Percentiles rank a stretch among this genome's conserved stretches.
Evolutionary conservation across 2,329 filamentous ascomycete genomes (phyloP).

Genomic region (Colletotrichum tropicale): DNA sequence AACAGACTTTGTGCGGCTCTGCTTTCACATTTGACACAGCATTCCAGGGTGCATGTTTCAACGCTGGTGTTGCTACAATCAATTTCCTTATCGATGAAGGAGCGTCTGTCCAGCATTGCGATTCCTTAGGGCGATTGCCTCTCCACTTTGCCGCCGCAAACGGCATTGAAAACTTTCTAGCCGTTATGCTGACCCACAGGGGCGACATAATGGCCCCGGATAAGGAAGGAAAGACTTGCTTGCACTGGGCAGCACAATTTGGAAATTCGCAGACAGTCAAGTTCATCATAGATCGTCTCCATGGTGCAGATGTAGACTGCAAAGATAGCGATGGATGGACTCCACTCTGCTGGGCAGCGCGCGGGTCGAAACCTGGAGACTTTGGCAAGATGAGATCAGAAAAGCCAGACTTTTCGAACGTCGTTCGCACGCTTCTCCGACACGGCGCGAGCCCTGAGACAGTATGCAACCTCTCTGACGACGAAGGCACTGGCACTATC

Average conservation of each 20-base stretch:
- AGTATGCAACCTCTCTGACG: not conserved
- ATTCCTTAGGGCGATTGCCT: not conserved
- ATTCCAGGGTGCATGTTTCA: not conserved
- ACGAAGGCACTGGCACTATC: not conserved
- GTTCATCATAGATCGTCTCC: not conserved
- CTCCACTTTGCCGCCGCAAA: not conserved
- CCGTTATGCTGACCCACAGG: not conserved
- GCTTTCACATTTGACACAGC: not conserved
- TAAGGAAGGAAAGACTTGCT: not conserved
- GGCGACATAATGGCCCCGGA: not conserved
- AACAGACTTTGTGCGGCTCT: not conserved
- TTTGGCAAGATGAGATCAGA: not conserved
- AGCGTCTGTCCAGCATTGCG: not conserved
- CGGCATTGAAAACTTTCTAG: not conserved
- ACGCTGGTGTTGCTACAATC: not conserved
- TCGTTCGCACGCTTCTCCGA: not conserved
- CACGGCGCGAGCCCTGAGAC: not conserved
- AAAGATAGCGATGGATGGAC: not conserved
- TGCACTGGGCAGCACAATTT: not conserved
- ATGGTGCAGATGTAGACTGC: not conserved
- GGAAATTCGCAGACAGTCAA: not conserved
- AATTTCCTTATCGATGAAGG: not conserved
- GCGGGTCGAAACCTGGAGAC: not conserved
- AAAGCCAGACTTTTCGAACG: not conserved
- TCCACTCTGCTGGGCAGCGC: not conserved